Base-by-base conservation (phyloP, 495 filamentous ascomycete species). In the Tuber brumale region DNA sequence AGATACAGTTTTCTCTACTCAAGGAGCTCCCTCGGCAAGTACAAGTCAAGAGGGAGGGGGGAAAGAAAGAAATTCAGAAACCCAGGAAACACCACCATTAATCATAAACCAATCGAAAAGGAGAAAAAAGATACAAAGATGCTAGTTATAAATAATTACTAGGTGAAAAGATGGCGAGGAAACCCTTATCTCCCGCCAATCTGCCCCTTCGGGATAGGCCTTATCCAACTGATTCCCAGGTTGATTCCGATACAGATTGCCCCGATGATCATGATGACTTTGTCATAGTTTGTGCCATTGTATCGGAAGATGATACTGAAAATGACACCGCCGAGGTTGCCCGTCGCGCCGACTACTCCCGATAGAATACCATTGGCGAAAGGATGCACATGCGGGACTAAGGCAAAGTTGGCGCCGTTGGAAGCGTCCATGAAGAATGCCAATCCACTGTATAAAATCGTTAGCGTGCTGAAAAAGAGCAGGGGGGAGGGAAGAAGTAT, bases 261-360 rank as follows among this genome's bases (percentile, higher is more conserved):
- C 23, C 93, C 93, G 73, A 94, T 93, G 74, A 95, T 91, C 93
- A 92, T 94, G 81, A 95, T 88, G 14, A 87, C 88, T 81, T 87
- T 89, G 3, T 86, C 88, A 76, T 94, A 97, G 74, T 91, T 81
- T 0, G 81, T 86, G 3, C 89, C 89, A 70, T 87, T 87, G 84
- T 94, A 95, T 74, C 94, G 86, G 86, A 97, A 95, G 76, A 97
- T 89, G 72, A 97, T 89, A 27, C 92, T 90, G 83, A 96, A 97
- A 74, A 95, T 86, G 51, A 97, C 91, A 31, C 94, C 94, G 1
- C 94, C 94, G 9, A 97, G 80, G 77, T 97, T 97, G 3, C 94
- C 94, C 19, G 89, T 85, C 0, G 91, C 94, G 12, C 94, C 94
- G 19, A 93, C 91, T 69, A 90, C 83, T 27, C 94, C 94, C 18